Conservation (phyloP, 2,329 filamentous ascomycete species). For the Aspergillus jensenii region DNA sequence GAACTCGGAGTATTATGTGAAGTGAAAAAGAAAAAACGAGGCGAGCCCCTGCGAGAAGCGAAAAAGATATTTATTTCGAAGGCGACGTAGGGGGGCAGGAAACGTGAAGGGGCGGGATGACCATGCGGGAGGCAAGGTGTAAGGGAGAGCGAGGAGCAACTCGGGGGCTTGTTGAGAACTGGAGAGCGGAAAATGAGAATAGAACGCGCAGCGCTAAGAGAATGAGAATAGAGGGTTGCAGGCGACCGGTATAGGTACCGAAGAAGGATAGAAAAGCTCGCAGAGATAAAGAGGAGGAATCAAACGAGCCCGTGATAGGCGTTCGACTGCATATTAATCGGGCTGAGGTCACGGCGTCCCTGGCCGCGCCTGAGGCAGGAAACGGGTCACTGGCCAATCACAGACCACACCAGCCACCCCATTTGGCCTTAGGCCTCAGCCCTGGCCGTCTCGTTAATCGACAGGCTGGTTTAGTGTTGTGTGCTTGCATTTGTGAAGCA, state of each 20-base stretch:
- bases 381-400: slow-evolving; percentile 10
- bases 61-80: slow-evolving; percentile 7
- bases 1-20: slow-evolving; percentile 3
- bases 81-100: slow-evolving; percentile 13
- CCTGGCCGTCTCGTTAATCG: not conserved
- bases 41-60: not conserved
- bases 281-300: slow-evolving; percentile 2
- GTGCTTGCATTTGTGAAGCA: not conserved
- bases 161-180: not conserved
- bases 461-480: not conserved
- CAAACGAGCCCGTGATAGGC: slow-evolving; percentile 5
- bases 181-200: slow-evolving; percentile 2
- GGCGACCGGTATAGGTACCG: not conserved
- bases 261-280: not conserved
- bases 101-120: slow-evolving; percentile 12
- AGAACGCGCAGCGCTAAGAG: slow-evolving; percentile 9
- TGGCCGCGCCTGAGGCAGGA: slow-evolving; percentile 13
- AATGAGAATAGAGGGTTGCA: not conserved
- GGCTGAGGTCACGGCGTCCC: slow-evolving; percentile 9
- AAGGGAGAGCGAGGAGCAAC: slow-evolving; percentile 14
- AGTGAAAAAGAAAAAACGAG: not conserved
- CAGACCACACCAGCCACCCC: slow-evolving; percentile 16
- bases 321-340: slow-evolving; percentile 6
- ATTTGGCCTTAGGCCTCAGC: slow-evolving; percentile 7
- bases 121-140: slow-evolving; percentile 11